Conservation (phyloP, 225 moss, liverwort and hornwort genomes). For the Asterella californica region DNA sequence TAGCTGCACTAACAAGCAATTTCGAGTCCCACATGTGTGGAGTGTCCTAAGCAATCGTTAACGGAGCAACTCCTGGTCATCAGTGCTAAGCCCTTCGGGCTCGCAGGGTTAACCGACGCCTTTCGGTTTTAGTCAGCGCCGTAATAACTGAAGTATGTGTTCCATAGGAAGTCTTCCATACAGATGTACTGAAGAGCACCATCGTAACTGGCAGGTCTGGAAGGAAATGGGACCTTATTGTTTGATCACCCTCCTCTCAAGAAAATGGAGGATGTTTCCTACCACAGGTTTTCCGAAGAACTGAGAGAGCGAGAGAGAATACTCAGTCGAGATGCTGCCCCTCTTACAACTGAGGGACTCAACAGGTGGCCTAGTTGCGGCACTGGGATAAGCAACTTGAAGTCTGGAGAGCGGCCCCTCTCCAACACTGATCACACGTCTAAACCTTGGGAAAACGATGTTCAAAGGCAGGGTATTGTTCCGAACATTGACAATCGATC, state of each 20-base stretch:
- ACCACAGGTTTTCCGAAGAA: constrained; percentile 25
- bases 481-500: constrained; percentile 11
- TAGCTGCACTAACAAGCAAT: no score
- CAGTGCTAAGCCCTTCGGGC: no score
- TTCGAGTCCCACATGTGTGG: no score
- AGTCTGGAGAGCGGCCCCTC: constrained; percentile 12
- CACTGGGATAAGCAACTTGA: constrained; percentile 17
- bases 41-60: no score
- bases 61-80: no score
- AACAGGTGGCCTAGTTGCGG: constrained; percentile 26
- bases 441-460: constrained; percentile 31
- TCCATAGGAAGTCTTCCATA: neutral
- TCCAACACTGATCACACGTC: constrained; percentile 25
- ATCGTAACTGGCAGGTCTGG: constrained; percentile 33
- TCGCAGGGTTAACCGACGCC: no score
- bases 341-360: constrained; percentile 20
- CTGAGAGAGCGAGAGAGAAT: constrained; percentile 26
- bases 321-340: constrained; percentile 22
- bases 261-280: constrained; percentile 28
- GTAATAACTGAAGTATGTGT: neutral
- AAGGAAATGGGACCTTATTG: constrained; percentile 29
- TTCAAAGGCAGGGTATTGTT: constrained; percentile 23
- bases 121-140: neutral
- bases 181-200: constrained; percentile 1
- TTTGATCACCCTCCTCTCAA: constrained; percentile 29